phyloP scores from a whole-genome alignment of 495 filamentous ascomycete genomes.

The Penicillium cataractarum region DNA sequence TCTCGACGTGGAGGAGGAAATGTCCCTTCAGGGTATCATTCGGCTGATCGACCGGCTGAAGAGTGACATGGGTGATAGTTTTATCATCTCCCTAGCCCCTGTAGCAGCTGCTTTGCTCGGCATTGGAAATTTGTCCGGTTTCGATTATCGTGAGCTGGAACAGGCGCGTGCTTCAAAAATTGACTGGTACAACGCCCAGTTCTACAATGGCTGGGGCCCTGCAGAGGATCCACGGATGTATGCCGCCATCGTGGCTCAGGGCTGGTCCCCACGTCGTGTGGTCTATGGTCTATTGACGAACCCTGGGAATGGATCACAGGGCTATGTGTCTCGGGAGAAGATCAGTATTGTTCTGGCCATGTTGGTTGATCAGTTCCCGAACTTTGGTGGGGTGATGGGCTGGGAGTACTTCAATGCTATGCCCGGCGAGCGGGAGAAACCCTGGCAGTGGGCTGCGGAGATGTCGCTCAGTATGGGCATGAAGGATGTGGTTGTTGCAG shows the following conservation, averaged over 20 bases:
- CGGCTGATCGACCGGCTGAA: constrained; percentile 73
- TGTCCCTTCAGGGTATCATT: constrained; percentile 69
- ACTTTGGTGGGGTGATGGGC: constrained; percentile 81
- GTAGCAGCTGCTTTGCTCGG: constrained; percentile 72
- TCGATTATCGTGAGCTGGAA: constrained; percentile 71
- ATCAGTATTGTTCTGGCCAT: constrained; percentile 46
- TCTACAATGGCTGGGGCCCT: constrained; percentile 81
- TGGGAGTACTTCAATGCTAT: constrained; percentile 84
- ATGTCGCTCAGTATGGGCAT: constrained; percentile 57
- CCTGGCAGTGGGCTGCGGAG: constrained; percentile 72
- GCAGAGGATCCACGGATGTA: constrained; percentile 62
- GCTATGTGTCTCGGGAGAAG: constrained; percentile 56
- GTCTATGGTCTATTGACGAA: constrained; percentile 76
- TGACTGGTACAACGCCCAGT: constrained; percentile 82
- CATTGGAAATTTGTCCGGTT: constrained; percentile 69
- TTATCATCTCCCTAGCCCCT: constrained; percentile 78
- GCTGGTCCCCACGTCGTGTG: constrained; percentile 67
- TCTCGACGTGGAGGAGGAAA: constrained; percentile 80
- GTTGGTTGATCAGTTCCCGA: constrained; percentile 56
- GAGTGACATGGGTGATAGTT: constrained; percentile 67
- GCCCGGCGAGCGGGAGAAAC: constrained; percentile 58
- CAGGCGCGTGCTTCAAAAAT: constrained; percentile 65
- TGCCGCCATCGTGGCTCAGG: constrained; percentile 62
- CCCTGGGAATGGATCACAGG: constrained; percentile 63
- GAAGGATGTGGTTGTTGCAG: constrained; percentile 44